Evolutionary conservation across 2,329 filamentous ascomycete genomes (phyloP), one percentile per base, ranked within the genome.

Genomic region (Sarocladium strictum): DNA sequence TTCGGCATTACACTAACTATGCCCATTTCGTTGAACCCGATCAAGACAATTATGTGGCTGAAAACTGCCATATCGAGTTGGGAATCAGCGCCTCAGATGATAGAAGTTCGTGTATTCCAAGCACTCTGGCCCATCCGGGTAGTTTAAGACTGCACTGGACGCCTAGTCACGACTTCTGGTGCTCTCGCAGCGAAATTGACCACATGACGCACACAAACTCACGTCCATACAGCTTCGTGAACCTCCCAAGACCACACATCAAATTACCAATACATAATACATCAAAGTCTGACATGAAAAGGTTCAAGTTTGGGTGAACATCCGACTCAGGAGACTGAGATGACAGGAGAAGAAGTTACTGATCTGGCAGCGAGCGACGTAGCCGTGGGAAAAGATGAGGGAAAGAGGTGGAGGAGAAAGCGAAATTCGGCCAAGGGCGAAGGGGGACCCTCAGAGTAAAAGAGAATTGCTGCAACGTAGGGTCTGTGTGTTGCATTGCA

Each of bases 281-380:
- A n/a, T 38, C 17, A 19, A 19, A 23, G 5, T 29, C 23, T 27
- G 19, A 33, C 17, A 21, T 33, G 29, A 51, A 49, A 49, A 51
- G 27, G 47, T 33, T 51, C 47, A 51, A 51, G 47, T 51, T 47
- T 35, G 47, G 47, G 21, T 35, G 27, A 33, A 29, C 17, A 27
- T 51, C 27, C 4, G 23, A 21, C 12, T 17, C 47, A 3, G 19
- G 35, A 17, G 47, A 51, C n/a, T 35, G 3, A 23, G 27, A 17
- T 14, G n/a, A 29, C 9, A 32, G 6, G 14, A 12, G 17, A 21
- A 17, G 17, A n/a, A 35, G 10, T 51, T 51, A 51, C 47, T 51
- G 47, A 51, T 51, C 47, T 51, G 43, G 43, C 40, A 6, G 40
- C 10, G 24, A 24, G 7, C 5, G 7, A n/a, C 35, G 9, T 14